Evolutionary conservation across 2,329 filamentous ascomycete genomes (phyloP).

Genomic region (Graphilbum fragrans): DNA sequence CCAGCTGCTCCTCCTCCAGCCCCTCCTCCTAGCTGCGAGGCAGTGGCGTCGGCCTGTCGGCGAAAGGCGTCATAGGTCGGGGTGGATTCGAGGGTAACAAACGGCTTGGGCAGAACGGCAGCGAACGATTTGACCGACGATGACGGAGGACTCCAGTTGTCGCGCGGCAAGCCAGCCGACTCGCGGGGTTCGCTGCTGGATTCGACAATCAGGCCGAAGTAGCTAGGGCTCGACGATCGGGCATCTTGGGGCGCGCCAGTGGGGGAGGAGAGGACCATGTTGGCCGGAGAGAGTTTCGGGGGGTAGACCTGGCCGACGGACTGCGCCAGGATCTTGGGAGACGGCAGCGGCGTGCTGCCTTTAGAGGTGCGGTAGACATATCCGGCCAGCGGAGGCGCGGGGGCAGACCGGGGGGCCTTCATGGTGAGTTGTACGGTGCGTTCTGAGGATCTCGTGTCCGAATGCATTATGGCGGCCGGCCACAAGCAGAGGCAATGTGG

Average conservation of each 20-base stretch:
- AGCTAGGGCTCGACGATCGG: slow-evolving; percentile 62
- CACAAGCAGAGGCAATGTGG: background rate
- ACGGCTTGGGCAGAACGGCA: slow-evolving; percentile 53
- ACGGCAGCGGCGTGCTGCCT: slow-evolving; percentile 37
- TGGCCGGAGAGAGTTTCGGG: slow-evolving; percentile 33
- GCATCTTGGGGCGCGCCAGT: slow-evolving; percentile 16
- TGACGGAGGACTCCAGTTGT: slow-evolving; percentile 64
- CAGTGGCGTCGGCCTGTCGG: slow-evolving; percentile 58
- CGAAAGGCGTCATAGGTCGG: slow-evolving; percentile 73
- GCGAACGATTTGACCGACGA: slow-evolving; percentile 61
- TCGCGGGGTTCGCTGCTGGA: slow-evolving; percentile 47
- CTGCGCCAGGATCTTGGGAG: slow-evolving; percentile 33
- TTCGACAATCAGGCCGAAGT: slow-evolving; percentile 69
- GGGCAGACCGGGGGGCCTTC: slow-evolving; percentile 29
- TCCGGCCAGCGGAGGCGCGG: slow-evolving; percentile 27
- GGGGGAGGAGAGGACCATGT: background rate
- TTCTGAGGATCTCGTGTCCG: slow-evolving; percentile 18
- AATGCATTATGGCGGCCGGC: background rate
- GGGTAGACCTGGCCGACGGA: slow-evolving; percentile 43
- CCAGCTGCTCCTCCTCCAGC: too few relatives aligned
- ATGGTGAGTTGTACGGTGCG: slow-evolving; percentile 29
- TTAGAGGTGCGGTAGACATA: slow-evolving; percentile 27
- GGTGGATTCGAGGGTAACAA: slow-evolving; percentile 58
- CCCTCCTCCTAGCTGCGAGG: slow-evolving; percentile 22
- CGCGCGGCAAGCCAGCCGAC: slow-evolving; percentile 49